Evolutionary conservation across 768 basidiomycete species (phyloP), one percentile per base, ranked within the genome.

Genomic region (Podaxis pistillaris): DNA sequence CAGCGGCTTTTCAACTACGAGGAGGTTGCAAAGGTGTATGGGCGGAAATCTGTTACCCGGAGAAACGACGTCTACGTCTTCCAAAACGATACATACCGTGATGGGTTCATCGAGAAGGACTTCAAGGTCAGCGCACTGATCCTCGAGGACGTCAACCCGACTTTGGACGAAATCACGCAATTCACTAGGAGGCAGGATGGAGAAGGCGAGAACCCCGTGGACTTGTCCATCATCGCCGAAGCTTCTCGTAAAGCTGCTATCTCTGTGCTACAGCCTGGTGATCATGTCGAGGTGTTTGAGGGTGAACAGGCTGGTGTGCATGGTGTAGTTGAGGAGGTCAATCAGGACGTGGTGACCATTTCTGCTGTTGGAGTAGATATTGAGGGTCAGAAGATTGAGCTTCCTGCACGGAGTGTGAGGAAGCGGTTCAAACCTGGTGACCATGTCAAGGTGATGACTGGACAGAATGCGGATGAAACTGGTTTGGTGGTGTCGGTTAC

Each of bases 371-470:
- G 91, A 4, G 76, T 91, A 30, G 96, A 97, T 63, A 83, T 96
- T 56, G 91, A 93, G 63, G 91, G 90, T 0, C 90, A 93, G 72
- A 88, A 89, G 71, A 84, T 96, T 60, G 93, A 95, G 63, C 82
- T 96, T 7, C 89, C 91, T 9, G 92, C 93, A 0, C 81, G 91
- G 59, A 91, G 91, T 72, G 95, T 98, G 2, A 82, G 96, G 68
- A 99, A 99, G 77, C 82, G 90, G 49, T 98, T 99, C 82, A 95
- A 94, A 72, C 84, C 94, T 60, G 97, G 97, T 70, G 96, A 98
- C 75, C 97, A 99, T 69, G 94, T 99, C 75, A 98, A 98, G 77
- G 96, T 98, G 62, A 94, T 98, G 88, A 83, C 88, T 15, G 97
- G 97, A 24, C 89, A 94, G 74, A 97, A 98, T 70, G 85, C 87